Evolutionary conservation across 2,329 filamentous ascomycete species (phyloP), one percentile per base, ranked within the genome.

Genomic region (Trichoderma afroharzianum): DNA sequence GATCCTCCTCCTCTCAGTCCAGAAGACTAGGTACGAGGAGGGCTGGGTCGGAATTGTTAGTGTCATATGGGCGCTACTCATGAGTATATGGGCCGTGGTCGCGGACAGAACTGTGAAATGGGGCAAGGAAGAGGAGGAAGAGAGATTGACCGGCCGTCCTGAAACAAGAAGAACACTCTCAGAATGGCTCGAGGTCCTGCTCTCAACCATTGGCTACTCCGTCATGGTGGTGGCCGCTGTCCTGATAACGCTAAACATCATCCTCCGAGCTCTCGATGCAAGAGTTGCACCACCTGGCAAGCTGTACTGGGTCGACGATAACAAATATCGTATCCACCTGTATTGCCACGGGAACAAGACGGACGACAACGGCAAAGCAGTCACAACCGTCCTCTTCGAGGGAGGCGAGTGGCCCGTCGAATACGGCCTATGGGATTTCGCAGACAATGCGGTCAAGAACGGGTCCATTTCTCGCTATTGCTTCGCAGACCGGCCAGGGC

Each of bases 121-220:
- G 92, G 96, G 95, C 71, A 98, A 98, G 82, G 86, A 86, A 1
- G 94, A 98, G 77, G 96, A 98, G 80, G 96, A 99, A 79, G 92
- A 97, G 80, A 90, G 96, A 30, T 85, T 98, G 24, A 98, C 95
- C 0, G 96, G 96, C 12, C 92, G 95, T 15, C 88, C 92, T 33
- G 95, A 99, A 83, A 94, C 92, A 12, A 89, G 95, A 28, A 90
- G 95, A 32, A 93, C 94, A 0, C 81, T 98, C 6, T 83, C 88
- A 55, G 94, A 98, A 83, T 98, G 96, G 95, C 82, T 90, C 6
- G 92, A 91, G 57, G 93, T 99, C 15, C 83, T 97, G 3, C 78
- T 91, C 4, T 92, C 94, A 30, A 94, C 92, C 1, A 82, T 94
- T 61, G 86, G 92, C 53, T 88, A 97, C 77, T 82, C 88, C 24